These are phyloP conservation scores for Peronospora belbahrii DNA, from an alignment of 352 stramenopile species.

Conservation along the genomic window DNA sequence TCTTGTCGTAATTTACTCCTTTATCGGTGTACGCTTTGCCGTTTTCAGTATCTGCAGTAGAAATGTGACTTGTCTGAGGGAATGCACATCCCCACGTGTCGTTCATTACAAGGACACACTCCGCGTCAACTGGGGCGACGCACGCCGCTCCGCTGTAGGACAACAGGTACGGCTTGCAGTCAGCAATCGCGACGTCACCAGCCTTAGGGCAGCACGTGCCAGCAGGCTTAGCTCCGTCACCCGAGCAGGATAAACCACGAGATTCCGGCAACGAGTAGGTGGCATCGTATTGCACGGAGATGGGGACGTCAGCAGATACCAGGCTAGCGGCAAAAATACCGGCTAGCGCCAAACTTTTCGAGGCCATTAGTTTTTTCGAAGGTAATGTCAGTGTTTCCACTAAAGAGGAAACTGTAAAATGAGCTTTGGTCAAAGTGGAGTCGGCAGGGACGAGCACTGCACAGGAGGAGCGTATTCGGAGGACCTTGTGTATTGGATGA, in stretches of 20 bases:
- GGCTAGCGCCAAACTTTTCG: constrained; percentile 9
- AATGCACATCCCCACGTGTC: too few species aligned
- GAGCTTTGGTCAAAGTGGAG: neutral
- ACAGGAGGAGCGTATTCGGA: too few species aligned
- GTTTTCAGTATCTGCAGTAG: constrained; percentile 1
- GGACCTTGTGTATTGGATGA: too few species aligned
- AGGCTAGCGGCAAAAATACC: constrained; percentile 4
- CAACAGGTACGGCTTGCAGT: constrained; percentile 12
- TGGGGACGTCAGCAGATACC: constrained; percentile 6
- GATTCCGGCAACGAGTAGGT: constrained; percentile 18
- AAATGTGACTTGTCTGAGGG: constrained; percentile 9
- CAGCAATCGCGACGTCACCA: constrained; percentile 13
- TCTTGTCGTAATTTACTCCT: neutral
- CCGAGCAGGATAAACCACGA: constrained; percentile 15
- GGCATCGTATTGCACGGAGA: constrained; percentile 19
- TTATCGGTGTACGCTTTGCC: neutral
- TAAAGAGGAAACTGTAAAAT: constrained; percentile 15
- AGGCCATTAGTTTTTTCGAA: constrained; percentile 4
- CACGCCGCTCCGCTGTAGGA: constrained; percentile 20
- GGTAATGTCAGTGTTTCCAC: constrained; percentile 4
- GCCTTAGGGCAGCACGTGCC: constrained; percentile 10
- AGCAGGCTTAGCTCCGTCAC: constrained; percentile 3
- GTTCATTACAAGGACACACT: too few species aligned
- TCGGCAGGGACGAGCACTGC: too few species aligned
- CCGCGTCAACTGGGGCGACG: too few species aligned